A percentile compares a stretch with the other conserved stretches of the same genome.
Evolutionary conservation across 2,329 filamentous ascomycete species (phyloP).

Genomic region (Fusarium staphyleae): DNA sequence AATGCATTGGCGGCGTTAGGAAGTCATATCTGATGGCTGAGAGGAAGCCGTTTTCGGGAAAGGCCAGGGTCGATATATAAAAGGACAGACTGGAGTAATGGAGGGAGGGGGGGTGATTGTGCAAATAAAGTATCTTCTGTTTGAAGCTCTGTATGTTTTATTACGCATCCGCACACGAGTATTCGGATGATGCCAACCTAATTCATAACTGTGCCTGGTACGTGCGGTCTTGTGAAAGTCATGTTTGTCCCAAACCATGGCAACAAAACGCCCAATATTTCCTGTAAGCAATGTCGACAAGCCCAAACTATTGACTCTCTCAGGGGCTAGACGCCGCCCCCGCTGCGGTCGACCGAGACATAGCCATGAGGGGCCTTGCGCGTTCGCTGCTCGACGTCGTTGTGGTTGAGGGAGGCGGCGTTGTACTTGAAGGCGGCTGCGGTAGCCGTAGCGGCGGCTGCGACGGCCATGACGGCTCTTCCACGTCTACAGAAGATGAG

Average conservation of each 20-base stretch:
- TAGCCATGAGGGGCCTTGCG: conserved; percentile 50
- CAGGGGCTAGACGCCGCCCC: conserved; percentile 50
- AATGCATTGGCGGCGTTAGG: conserved; percentile 35
- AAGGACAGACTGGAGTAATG: conserved; percentile 31
- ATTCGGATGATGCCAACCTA: background rate
- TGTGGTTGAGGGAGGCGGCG: conserved; percentile 47
- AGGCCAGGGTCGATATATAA: conserved; percentile 2
- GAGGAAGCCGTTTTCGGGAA: background rate
- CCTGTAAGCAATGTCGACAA: background rate
- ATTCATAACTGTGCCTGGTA: background rate
- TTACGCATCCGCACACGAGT: background rate
- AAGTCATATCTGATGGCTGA: conserved; percentile 11
- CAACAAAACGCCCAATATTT: background rate
- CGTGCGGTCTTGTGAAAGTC: background rate
- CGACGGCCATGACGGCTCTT: conserved; percentile 48
- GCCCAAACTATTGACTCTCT: no score
- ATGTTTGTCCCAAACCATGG: no score
- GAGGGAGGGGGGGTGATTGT: conserved; percentile 23
- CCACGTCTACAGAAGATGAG: conserved; percentile 45
- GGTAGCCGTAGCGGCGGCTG: conserved; percentile 42
- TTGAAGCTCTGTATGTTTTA: conserved; percentile 23
- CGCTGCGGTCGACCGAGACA: conserved; percentile 61
- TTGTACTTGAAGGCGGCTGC: conserved; percentile 46
- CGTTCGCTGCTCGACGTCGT: conserved; percentile 54
- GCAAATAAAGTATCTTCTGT: conserved; percentile 18